phyloP scores from a whole-genome alignment of 192 early-diverging fungal species.

The Coemansia sp. region DNA sequence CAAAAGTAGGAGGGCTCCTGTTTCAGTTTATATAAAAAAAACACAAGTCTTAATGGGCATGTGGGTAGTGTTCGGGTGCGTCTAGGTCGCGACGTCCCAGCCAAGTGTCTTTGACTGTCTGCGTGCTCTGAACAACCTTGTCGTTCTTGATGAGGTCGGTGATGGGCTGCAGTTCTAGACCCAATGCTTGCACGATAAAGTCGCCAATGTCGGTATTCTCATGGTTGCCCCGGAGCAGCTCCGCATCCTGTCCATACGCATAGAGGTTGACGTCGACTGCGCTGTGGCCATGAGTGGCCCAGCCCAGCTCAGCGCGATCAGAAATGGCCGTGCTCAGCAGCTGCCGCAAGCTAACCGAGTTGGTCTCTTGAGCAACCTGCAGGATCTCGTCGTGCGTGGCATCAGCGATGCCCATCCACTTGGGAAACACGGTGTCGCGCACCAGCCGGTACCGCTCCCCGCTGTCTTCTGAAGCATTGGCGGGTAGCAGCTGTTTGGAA shows the following conservation, averaged over 20 bases:
- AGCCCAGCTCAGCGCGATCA: slow-evolving; percentile 62
- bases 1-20: no score
- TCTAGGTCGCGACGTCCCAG: slow-evolving; percentile 47
- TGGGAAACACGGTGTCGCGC: slow-evolving; percentile 58
- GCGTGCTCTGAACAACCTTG: slow-evolving; percentile 29
- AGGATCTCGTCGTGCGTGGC: slow-evolving; percentile 61
- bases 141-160: slow-evolving; percentile 58
- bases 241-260: slow-evolving; percentile 66
- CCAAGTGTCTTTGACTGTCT: slow-evolving; percentile 28
- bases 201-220: slow-evolving; percentile 86
- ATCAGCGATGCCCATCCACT: slow-evolving; percentile 72
- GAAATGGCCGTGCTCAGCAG: slow-evolving; percentile 56
- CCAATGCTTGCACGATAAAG: slow-evolving; percentile 63
- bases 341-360: slow-evolving; percentile 48
- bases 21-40: no score
- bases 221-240: slow-evolving; percentile 71
- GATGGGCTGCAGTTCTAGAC: slow-evolving; percentile 60
- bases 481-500: slow-evolving; percentile 24
- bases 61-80: slow-evolving; percentile 38
- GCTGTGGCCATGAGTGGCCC: slow-evolving; percentile 90
- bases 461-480: neutral
- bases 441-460: slow-evolving; percentile 39
- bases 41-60: slow-evolving; percentile 8
- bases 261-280: slow-evolving; percentile 95
- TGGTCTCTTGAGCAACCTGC: slow-evolving; percentile 36